Conservation (phyloP, 106 monocot genomes). For the Dendrobium nobile region DNA sequence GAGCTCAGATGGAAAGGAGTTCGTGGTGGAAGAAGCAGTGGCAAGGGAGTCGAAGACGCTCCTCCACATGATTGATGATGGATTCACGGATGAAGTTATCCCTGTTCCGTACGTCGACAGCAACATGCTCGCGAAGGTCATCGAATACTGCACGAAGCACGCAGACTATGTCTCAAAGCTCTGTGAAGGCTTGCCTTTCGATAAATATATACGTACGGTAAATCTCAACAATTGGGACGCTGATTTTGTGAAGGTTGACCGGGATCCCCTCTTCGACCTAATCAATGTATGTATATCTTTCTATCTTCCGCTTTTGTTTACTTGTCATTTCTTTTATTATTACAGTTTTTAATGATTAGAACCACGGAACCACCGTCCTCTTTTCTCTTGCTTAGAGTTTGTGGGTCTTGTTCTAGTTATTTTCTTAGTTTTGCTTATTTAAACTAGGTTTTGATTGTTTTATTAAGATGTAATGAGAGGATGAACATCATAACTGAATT, state of each 20-base stretch:
- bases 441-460: too few relatives aligned
- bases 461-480: too few relatives aligned
- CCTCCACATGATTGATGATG: conserved; percentile 54
- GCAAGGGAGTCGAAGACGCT: conserved; percentile 60
- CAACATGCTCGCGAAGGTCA: conserved; percentile 59
- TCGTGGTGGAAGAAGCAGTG: conserved; percentile 51
- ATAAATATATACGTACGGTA: background rate
- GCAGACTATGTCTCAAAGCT: conserved; percentile 22
- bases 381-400: background rate
- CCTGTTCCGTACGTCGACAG: conserved; percentile 49
- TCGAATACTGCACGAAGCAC: conserved; percentile 78
- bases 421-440: background rate
- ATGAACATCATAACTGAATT: too few relatives aligned
- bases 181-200: background rate
- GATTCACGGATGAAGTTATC: conserved; percentile 40
- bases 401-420: background rate
- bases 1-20: conserved; percentile 68
- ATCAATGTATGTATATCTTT: conserved; percentile 33
- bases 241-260: conserved; percentile 55
- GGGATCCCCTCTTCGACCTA: conserved; percentile 50
- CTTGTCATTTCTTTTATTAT: background rate
- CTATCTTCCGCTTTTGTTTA: background rate
- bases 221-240: conserved; percentile 51
- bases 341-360: too few relatives aligned
- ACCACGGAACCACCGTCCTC: too few relatives aligned